Evolutionary conservation across 768 basidiomycete species (phyloP), one percentile per base, ranked within the genome.

Genomic region (Hemileccinum impolitum): DNA sequence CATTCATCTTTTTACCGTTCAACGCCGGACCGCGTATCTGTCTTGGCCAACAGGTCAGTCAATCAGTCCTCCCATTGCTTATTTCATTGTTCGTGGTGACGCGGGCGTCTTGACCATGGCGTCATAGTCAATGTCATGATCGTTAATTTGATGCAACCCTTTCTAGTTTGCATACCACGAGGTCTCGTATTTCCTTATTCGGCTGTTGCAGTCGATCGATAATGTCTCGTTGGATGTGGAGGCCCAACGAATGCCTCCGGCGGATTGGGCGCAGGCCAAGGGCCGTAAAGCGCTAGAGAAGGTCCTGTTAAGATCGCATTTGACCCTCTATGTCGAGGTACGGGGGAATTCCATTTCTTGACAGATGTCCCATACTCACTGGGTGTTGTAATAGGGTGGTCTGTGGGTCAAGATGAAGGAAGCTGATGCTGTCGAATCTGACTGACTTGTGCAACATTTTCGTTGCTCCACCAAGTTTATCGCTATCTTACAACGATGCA

Each of bases 1-100:
- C 83, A 1, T 84, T 79, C 70, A 85, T 87, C 52, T 86, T 86
- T 63, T 65, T 80, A 5, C 83, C 84, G 0, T 85, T 85, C 68
- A 84, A 84, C 50, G 82, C 81, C 1, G 84, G 81, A 1, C 84
- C 83, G 6, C 71, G 84, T 11, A 80, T 83, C 51, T 85, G 84
- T 47, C 71, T 83, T 8, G 84, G 77, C 1, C 75, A 77, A 53
- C 74, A 75, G 63, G 65, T 30, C 11, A 30, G 28, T 30, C n/a
- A n/a, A n/a, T n/a, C n/a, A n/a, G n/a, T n/a, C 23, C 23, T 23
- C 23, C 23, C 28, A 4, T 30, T 12, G 28, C 4, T 12, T 2
- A 8, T 8, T 30, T 30, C 4, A 30, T 30, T 30, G 28, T 3
- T 30, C 28, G 28, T n/a, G n/a, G n/a, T n/a, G n/a, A n/a, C n/a